These are phyloP conservation scores for Inonotus obliquus DNA, from an alignment of 1,284 basidiomycete genomes.

Conservation along the genomic window DNA sequence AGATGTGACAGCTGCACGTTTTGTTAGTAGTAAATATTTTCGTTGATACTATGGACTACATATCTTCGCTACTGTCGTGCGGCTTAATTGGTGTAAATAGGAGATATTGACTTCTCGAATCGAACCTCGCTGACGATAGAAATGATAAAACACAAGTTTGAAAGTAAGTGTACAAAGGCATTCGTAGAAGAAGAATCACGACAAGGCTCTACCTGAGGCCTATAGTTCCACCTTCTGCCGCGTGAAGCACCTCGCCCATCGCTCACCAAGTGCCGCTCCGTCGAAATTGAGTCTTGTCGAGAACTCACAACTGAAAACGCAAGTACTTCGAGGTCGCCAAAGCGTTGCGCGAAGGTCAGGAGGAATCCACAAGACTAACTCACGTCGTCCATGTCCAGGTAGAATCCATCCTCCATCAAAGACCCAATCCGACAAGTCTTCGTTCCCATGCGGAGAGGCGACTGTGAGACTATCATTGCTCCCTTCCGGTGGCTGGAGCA, in stretches of 20 bases:
- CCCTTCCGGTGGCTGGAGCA: background rate
- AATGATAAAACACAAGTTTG: too few relatives aligned
- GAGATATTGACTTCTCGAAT: too few relatives aligned
- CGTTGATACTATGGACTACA: too few relatives aligned
- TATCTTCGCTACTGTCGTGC: too few relatives aligned
- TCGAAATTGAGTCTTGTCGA: background rate
- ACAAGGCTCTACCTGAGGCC: background rate
- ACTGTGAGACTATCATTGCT: background rate
- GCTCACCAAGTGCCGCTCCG: background rate
- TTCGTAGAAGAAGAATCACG: too few relatives aligned
- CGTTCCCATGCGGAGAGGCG: background rate
- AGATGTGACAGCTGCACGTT: too few relatives aligned
- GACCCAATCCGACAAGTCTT: background rate
- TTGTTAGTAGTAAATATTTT: too few relatives aligned
- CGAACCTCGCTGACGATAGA: too few relatives aligned
- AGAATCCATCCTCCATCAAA: background rate
- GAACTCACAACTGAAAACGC: background rate
- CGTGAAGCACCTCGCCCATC: background rate
- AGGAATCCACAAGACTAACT: conserved; percentile 3
- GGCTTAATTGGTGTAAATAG: too few relatives aligned
- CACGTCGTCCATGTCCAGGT: background rate
- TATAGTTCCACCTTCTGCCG: background rate
- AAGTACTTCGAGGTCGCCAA: background rate
- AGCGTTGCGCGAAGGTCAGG: background rate
- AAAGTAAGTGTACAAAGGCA: too few relatives aligned